Base-by-base conservation (phyloP, 306 rosid genomes). In the Prosopis cineraria region DNA sequence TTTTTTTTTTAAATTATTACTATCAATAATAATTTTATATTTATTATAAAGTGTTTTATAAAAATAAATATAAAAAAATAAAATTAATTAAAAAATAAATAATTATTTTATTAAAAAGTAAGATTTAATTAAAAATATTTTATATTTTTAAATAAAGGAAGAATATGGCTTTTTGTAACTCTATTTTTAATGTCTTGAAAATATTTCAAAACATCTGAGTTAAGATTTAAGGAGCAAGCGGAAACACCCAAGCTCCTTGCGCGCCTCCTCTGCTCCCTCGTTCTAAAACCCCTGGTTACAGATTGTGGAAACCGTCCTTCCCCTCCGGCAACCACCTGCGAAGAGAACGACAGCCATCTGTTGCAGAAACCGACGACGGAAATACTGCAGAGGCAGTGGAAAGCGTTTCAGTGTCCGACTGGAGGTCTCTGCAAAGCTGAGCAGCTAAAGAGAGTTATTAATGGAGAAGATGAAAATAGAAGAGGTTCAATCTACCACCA, bases 401-500 rank as follows among this genome's bases (percentile, higher is more conserved):
- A n/a, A 65, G 70, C 31, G 7, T 37, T 65, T 25, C 27, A 40
- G 1, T 10, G 20, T 17, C 33, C 17, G 11, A 6, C 68, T 37
- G 36, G 13, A 45, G 37, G 44, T 59, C 37, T 60, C 50, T 75
- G 66, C 66, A 52, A 30, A 73, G 63, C 27, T 70, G 41, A 67
- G 62, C 65, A 24, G 50, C 24, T 59, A 12, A 11, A 33, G 44
- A 8, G 76, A 6, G 70, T 59, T 7, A 44, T 68, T 17, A 16
- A 82, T 80, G 83, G 89, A 86, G 82, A 93, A 75, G 85, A 87
- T 91, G 87, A 90, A 78, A 70, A 91, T 93, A 48, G 98, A 93
- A 79, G 98, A 90, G 85, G 94, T 93, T 68, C 98, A 93, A 58
- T 93, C 98, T 0, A 91, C 97, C 4, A 91, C 87, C 13, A 93